Conservation (phyloP, 176 grass and related monocot genomes). For the Areca catechu region DNA sequence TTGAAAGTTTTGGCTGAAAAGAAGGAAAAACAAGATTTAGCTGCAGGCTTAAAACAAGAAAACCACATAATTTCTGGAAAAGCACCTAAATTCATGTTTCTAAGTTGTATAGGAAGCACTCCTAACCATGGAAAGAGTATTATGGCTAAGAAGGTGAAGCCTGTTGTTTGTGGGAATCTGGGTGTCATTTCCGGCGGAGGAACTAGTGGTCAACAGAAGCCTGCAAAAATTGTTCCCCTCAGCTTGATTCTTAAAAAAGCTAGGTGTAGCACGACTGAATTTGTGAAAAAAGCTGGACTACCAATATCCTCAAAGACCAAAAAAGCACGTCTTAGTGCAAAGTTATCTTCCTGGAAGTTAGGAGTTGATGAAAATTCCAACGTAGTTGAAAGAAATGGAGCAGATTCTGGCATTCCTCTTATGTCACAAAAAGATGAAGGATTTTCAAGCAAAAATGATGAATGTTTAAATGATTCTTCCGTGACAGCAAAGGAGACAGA, state of each 20-base stretch:
- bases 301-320: constrained; percentile 19
- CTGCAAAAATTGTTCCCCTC: constrained; percentile 84
- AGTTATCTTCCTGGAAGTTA: neutral
- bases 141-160: constrained; percentile 26
- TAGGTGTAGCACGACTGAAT: constrained; percentile 32
- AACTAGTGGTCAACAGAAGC: constrained; percentile 48
- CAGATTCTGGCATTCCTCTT: constrained; percentile 1
- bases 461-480: neutral
- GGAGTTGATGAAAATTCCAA: neutral
- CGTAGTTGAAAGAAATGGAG: neutral
- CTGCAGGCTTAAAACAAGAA: constrained; percentile 14
- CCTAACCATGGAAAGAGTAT: constrained; percentile 31
- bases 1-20: constrained; percentile 13
- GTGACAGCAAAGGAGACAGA: neutral
- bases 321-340: constrained; percentile 14
- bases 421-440: neutral
- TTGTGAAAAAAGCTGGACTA: constrained; percentile 18
- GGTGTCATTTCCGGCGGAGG: constrained; percentile 62
- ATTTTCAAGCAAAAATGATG: constrained; percentile 8
- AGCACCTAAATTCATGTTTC: constrained; percentile 72
- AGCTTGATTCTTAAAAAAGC: constrained; percentile 60
- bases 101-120: constrained; percentile 63
- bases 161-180: constrained; percentile 41
- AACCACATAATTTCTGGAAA: constrained; percentile 40
- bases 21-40: constrained; percentile 26